Base-by-base conservation (phyloP, 139 green algal genomes). In the Chlamydomonas sphaeroides region DNA sequence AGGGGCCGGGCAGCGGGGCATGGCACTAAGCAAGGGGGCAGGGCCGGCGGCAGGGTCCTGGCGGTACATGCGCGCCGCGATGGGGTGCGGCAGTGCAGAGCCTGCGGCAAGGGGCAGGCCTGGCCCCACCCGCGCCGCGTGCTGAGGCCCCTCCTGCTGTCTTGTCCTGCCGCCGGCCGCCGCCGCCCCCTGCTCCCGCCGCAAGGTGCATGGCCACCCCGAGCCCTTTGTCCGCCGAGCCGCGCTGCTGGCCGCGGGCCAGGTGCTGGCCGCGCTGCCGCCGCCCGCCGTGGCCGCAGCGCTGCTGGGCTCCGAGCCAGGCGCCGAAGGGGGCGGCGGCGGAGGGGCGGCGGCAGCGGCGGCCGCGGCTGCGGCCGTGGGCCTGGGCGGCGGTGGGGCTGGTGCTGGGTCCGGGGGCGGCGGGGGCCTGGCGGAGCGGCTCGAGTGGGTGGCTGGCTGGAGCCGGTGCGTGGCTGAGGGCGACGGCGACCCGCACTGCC, bases 151-250 rank as follows among this genome's bases (percentile, higher is more conserved):
- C n/a, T n/a, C n/a, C n/a, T n/a, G n/a, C n/a, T n/a, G n/a, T n/a
- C n/a, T n/a, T n/a, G n/a, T n/a, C n/a, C n/a, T n/a, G n/a, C n/a
- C n/a, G n/a, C n/a, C n/a, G n/a, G n/a, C n/a, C n/a, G n/a, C n/a
- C n/a, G n/a, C n/a, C n/a, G n/a, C n/a, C n/a, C n/a, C n/a, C n/a
- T n/a, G n/a, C n/a, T n/a, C n/a, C n/a, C 11, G 45, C 45, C 45
- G 11, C 35, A 32, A 87, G 80, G 81, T 90, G 35, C 88, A 93
- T 41, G 80, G 30, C 20, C 91, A 94, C 73, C 35, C 80, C 35
- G 86, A 97, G 86, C 89, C 90, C 28, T 95, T 84, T 68, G 93
- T 97, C 38, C 84, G 93, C 1, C 89, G 94, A 0, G 86, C 86
- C 2, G 89, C 92, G 5, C 86, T 97, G 45, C 49, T 95, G 15